Evolutionary conservation across 106 monocot species (phyloP).

Genomic region (Triglochin maritima): DNA sequence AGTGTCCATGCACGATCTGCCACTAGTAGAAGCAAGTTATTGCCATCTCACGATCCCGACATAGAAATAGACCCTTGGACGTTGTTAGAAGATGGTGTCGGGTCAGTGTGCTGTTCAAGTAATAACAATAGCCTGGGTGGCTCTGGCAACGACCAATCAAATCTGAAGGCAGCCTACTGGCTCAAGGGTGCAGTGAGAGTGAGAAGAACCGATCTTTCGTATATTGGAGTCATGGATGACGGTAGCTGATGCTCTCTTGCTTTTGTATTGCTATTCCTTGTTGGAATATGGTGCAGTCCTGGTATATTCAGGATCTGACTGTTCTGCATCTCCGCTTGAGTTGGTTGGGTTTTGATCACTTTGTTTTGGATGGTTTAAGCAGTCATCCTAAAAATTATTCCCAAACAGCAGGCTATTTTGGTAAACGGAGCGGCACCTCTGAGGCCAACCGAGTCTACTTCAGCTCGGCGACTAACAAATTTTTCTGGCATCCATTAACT

Average conservation of each 20-base stretch:
- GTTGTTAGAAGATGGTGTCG: conserved; percentile 79
- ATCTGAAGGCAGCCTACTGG: conserved; percentile 87
- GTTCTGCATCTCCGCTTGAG: background rate
- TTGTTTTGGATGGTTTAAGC: background rate
- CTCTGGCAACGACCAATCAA: conserved; percentile 47
- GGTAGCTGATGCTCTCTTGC: conserved; percentile 55
- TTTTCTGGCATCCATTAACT: background rate
- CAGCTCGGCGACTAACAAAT: conserved; percentile 1
- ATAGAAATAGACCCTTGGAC: conserved; percentile 93
- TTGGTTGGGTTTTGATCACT: background rate
- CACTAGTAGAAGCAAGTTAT: conserved; percentile 33
- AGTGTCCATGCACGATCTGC: conserved; percentile 19
- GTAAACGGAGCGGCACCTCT: background rate
- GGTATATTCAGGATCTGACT: background rate
- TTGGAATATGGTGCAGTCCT: background rate
- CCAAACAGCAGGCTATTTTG: background rate
- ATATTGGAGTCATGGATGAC: conserved; percentile 72
- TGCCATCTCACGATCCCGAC: conserved; percentile 35
- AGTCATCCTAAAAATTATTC: background rate
- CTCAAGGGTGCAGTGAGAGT: conserved; percentile 92
- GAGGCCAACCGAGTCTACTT: background rate
- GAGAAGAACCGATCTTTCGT: conserved; percentile 86
- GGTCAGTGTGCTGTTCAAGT: conserved; percentile 24
- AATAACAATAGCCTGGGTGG: conserved; percentile 21
- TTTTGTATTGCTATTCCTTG: conserved; percentile 2